Evolutionary conservation across 2,329 filamentous ascomycete genomes (phyloP), one percentile per base, ranked within the genome.

Genomic region (Claviceps cyperi): DNA sequence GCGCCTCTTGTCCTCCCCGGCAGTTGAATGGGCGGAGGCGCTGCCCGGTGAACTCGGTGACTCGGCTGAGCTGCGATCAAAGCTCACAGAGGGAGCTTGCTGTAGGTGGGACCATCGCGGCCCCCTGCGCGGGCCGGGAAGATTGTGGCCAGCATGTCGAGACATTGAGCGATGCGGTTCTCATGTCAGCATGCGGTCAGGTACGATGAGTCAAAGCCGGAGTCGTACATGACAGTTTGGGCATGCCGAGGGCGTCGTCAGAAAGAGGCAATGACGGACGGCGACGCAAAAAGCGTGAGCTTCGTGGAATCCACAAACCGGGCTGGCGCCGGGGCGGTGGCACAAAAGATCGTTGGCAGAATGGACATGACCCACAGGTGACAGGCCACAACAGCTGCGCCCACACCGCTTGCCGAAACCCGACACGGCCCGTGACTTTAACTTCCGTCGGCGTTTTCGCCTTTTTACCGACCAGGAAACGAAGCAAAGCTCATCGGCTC

Each of bases 21-120:
- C 59, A 8, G 76, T 76, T 15, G 75, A 76, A 55, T 67, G 69
- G 55, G 72, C 74, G 24, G 74, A 77, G 15, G 64, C 60, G 49
- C 72, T 76, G 51, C 72, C 70, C 2, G 72, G 70, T 3, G 75
- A 78, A 28, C 62, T 64, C 4, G 68, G 65, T 9, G 65, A 64
- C 22, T 70, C 69, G 48, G 62, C 52, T 43, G 61, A 62, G 50
- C 64, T 57, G 54, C 67, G 66, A 52, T 78, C 75, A 56, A 69
- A 58, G 60, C 69, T 72, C 32, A 67, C 65, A 47, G 62, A 69
- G 62, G 72, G 76, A 59, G 73, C 65, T 54, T 78, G 75, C 43
- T 75, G 73, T 47, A 78, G 66, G 57, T 77, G 76, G 47, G 72
- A 68, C 73, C 73, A 76, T 54, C 70, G 73, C 51, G 69, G 65